These are phyloP conservation scores for Carex parvula DNA, from an alignment of 176 grass and related monocot genomes.

Conservation along the genomic window DNA sequence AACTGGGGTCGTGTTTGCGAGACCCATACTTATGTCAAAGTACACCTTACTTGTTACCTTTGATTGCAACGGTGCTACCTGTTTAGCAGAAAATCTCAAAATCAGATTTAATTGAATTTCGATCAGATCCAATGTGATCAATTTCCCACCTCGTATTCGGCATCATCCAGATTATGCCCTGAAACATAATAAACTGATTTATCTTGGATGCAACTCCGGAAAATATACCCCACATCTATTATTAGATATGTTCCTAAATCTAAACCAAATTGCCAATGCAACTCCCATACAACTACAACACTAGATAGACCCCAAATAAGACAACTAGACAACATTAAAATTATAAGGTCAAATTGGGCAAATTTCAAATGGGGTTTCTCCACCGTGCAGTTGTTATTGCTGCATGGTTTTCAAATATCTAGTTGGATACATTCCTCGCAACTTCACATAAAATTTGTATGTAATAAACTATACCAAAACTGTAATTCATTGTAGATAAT, in stretches of 20 bases:
- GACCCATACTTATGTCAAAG: constrained; percentile 91
- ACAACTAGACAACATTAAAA: not conserved
- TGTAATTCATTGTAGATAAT: not conserved
- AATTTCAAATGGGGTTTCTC: not conserved
- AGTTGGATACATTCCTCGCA: not conserved
- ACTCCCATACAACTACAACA: not conserved
- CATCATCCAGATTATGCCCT: not conserved
- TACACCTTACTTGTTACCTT: constrained; percentile 96
- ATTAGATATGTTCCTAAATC: not conserved
- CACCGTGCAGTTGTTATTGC: not conserved
- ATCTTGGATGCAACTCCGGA: not conserved
- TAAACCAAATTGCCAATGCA: not conserved
- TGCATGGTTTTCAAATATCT: not conserved
- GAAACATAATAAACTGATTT: not conserved
- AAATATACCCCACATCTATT: not conserved
- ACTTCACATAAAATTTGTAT: not conserved
- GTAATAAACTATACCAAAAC: not conserved
- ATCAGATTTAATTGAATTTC: constrained; percentile 3
- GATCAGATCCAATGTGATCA: not conserved
- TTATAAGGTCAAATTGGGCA: not conserved
- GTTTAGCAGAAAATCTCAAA: constrained; percentile 5
- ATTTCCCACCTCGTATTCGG: not conserved
- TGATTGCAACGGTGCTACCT: constrained; percentile 66
- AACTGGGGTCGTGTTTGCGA: constrained; percentile 50
- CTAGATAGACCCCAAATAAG: not conserved